Conservation (phyloP, 1,284 basidiomycete genomes). For the Cryptococcus sp. region DNA sequence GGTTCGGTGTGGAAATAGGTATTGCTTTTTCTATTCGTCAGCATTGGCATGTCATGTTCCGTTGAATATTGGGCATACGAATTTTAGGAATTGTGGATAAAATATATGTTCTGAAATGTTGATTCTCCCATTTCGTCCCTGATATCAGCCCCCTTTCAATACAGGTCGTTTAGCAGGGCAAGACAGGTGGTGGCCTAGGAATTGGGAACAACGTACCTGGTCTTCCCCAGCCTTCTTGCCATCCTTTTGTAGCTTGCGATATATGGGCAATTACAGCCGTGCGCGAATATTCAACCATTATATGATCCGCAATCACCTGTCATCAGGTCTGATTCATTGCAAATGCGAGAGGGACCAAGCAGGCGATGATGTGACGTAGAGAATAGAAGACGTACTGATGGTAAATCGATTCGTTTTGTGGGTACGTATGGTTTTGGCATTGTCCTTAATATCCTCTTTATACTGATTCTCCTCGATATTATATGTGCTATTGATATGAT, state of each 20-base stretch:
- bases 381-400: slow-evolving; percentile 56
- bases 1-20: background rate
- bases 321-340: no score
- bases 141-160: background rate
- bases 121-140: slow-evolving; percentile 41
- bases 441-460: slow-evolving; percentile 36
- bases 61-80: slow-evolving; percentile 22
- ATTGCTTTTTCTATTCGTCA: background rate
- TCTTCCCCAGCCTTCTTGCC: slow-evolving; percentile 74
- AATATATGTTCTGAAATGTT: slow-evolving; percentile 40
- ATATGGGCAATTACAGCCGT: slow-evolving; percentile 71
- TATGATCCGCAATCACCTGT: slow-evolving; percentile 68
- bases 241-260: slow-evolving; percentile 64
- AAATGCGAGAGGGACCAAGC: background rate
- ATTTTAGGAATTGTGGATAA: slow-evolving; percentile 29
- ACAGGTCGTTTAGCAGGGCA: no score
- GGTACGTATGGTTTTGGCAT: slow-evolving; percentile 68
- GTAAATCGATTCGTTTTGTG: slow-evolving; percentile 61
- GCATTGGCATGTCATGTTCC: background rate
- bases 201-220: slow-evolving; percentile 57
- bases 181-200: no score
- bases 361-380: no score
- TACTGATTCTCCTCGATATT: slow-evolving; percentile 38
- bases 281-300: slow-evolving; percentile 72
- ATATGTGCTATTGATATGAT: slow-evolving; percentile 31